Evolutionary conservation across 352 stramenopile genomes (phyloP).

Genomic region (Pythium periplocum): DNA sequence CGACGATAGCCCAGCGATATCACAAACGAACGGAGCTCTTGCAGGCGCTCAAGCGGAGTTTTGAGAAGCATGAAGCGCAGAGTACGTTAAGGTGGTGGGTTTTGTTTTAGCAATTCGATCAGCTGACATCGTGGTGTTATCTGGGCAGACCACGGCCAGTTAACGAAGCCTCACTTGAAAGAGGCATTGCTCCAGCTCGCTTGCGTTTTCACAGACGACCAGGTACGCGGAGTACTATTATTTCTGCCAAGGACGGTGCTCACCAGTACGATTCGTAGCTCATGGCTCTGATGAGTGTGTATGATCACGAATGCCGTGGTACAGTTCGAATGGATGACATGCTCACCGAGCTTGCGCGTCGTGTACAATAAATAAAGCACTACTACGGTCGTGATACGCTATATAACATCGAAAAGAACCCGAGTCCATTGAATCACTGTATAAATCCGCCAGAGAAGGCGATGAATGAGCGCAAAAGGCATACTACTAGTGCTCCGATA

Average conservation of each 20-base stretch:
- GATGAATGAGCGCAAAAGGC: too few species aligned
- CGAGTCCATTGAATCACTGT: too few species aligned
- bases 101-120: not conserved
- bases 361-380: too few species aligned
- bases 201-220: conserved; percentile 55
- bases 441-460: too few species aligned
- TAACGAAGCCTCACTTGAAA: conserved; percentile 49
- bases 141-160: conserved; percentile 28
- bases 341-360: conserved; percentile 3
- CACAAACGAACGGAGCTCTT: conserved; percentile 41
- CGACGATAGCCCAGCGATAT: conserved; percentile 35
- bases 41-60: conserved; percentile 44
- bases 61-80: conserved; percentile 46
- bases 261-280: not conserved
- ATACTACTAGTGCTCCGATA: too few species aligned
- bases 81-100: conserved; percentile 17
- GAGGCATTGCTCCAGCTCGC: conserved; percentile 39
- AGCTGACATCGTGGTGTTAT: conserved; percentile 1
- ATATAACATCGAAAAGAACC: too few species aligned
- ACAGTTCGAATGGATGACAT: conserved; percentile 9
- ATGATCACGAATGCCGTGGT: conserved; percentile 11
- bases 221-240: conserved; percentile 20
- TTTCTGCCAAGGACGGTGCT: not conserved
- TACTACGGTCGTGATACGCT: too few species aligned
- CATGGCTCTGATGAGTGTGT: conserved; percentile 13